Base-by-base conservation (phyloP, 306 rosid genomes). In the Bauhinia variegata region DNA sequence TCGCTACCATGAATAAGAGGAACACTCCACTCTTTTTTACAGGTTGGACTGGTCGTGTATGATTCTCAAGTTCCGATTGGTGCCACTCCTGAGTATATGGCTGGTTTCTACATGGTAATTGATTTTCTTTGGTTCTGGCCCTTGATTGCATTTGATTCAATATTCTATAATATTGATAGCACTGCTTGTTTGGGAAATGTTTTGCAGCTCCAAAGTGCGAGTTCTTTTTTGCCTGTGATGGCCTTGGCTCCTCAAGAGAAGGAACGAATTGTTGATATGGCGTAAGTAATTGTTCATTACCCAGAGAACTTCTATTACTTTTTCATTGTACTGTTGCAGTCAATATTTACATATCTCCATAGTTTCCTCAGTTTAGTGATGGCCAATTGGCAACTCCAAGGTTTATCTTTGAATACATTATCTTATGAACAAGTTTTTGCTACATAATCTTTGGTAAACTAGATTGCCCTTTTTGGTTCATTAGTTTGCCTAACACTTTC, bases 171-270 rank as follows among this genome's bases (percentile, higher is more conserved):
- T 56, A 39, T 12, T 31, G 74, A 62, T n/a, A 73, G 8, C 39
- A 47, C 32, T 57, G 16, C 13, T 61, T 60, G 38, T 39, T 70
- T 44, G 18, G 9, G 43, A 48, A 36, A 14, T 44, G 8, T 49
- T 52, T 52, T 63, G 63, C 83, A 84, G 99, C 92, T 95, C 33
- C 99, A 95, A 86, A 86, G 99, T 77, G 99, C 97, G 44, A 95
- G 92, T 78, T 95, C 97, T 64, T 95, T 95, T 82, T 85, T 95
- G 39, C 99, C 99, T 44, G 97, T 95, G 56, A 95, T 95, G 96
- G 99, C 99, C 66, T 91, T 95, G 78, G 97, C 97, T 76, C 97
- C 99, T 62, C 97, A 90, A 72, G 99, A 95, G 83, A 95, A 83
- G 79, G 99, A 95, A 61, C 81, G 95, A 5, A 67, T 95, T 42